Conservation (phyloP, 192 early-diverging fungal species). For the Phycomyces blakesleeanus region DNA sequence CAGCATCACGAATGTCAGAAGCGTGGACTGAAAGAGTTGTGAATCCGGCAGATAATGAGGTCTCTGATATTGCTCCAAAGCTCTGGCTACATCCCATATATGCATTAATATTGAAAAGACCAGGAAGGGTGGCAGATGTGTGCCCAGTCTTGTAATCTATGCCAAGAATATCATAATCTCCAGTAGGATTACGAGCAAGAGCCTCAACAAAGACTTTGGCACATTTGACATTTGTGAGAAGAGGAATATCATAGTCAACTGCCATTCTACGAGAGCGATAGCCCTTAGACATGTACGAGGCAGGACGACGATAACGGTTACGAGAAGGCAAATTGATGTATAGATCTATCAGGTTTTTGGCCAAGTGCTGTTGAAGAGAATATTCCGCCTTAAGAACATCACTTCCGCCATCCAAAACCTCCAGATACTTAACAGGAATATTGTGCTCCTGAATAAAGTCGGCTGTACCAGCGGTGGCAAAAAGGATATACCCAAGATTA, state of each 20-base stretch:
- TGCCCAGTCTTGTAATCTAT: conserved; percentile 93
- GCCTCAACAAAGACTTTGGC: conserved; percentile 98
- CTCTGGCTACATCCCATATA: conserved; percentile 58
- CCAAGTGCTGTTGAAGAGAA: conserved; percentile 89
- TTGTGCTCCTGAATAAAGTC: conserved; percentile 96
- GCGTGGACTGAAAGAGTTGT: conserved; percentile 70
- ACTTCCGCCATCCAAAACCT: conserved; percentile 61
- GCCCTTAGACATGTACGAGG: conserved; percentile 90
- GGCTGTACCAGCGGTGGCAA: conserved; percentile 94
- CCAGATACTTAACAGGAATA: conserved; percentile 88
- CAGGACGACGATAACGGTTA: conserved; percentile 93
- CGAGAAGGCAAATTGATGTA: conserved; percentile 99
- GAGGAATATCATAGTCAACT: conserved; percentile 92
- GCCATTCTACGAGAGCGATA: conserved; percentile 97
- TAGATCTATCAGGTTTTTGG: conserved; percentile 95
- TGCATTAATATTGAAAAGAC: conserved; percentile 80
- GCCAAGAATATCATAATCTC: conserved; percentile 63
- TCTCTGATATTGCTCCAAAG: conserved; percentile 61
- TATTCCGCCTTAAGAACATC: conserved; percentile 76
- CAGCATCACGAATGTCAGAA: conserved; percentile 35
- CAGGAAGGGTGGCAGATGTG: conserved; percentile 79
- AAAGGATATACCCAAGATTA: conserved; percentile 84
- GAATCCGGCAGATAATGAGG: conserved; percentile 83
- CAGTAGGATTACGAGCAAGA: conserved; percentile 62
- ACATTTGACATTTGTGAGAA: conserved; percentile 99